Conservation (phyloP, 768 basidiomycete genomes). For the Agrocybe praecox region DNA sequence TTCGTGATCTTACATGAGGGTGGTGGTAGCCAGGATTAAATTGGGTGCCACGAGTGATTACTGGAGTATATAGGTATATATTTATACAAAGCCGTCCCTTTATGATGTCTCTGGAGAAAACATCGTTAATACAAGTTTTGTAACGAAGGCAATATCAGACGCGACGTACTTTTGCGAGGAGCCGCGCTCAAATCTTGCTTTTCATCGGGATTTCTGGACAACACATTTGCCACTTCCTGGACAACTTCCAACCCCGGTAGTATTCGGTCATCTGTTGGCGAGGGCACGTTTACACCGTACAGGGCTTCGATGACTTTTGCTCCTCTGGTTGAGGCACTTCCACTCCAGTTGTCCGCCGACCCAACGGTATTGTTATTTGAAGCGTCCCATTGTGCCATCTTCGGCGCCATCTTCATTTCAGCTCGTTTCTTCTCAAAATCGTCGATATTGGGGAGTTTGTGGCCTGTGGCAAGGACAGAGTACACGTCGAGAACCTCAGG, state of each 20-base stretch:
- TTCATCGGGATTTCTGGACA: constrained; percentile 19
- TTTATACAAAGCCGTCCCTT: neutral
- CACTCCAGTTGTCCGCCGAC: constrained; percentile 28
- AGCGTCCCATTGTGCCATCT: constrained; percentile 39
- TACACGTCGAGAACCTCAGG: constrained; percentile 15
- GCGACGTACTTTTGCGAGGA: neutral
- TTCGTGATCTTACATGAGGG: neutral
- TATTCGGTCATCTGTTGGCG: constrained; percentile 14
- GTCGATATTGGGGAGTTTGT: constrained; percentile 13
- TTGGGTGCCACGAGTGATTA: neutral
- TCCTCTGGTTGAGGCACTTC: constrained; percentile 33
- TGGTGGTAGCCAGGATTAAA: neutral
- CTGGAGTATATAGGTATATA: neutral
- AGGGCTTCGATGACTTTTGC: constrained; percentile 50
- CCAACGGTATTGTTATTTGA: neutral
- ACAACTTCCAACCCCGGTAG: constrained; percentile 51
- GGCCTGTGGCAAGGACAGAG: neutral
- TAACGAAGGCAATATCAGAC: neutral
- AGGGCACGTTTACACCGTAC: constrained; percentile 46
- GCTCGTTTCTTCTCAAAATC: constrained; percentile 18
- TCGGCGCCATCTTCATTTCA: constrained; percentile 31
- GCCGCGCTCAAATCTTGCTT: neutral
- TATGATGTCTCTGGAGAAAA: neutral
- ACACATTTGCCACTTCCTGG: constrained; percentile 32
- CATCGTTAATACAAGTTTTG: neutral